phyloP scores from a whole-genome alignment of 805 yeast species.

The Starmerella tilneyi region DNA sequence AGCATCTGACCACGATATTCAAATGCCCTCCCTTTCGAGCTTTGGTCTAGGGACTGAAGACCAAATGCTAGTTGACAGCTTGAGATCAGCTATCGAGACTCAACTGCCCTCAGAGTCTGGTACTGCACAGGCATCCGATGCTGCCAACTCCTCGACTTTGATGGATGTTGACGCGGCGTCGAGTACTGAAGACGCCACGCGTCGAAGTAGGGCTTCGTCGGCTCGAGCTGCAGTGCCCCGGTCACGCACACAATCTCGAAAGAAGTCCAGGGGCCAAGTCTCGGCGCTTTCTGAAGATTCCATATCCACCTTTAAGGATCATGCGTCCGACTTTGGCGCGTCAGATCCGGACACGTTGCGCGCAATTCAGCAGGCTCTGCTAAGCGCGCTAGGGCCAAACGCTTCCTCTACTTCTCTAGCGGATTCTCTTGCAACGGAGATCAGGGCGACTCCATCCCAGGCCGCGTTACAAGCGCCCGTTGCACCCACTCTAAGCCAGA shows the following conservation, averaged over 20 bases:
- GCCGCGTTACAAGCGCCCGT: not conserved
- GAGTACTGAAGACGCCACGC: too few relatives aligned
- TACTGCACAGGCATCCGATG: not conserved
- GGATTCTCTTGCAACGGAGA: slow-evolving; percentile 10
- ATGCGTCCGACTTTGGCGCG: slow-evolving; percentile 16
- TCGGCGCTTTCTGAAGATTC: not conserved
- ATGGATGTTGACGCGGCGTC: too few relatives aligned
- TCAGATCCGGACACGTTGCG: slow-evolving; percentile 26
- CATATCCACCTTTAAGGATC: not conserved
- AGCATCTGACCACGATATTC: not conserved
- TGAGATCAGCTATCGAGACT: slow-evolving; percentile 11
- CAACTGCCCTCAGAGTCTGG: not conserved
- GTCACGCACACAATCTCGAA: slow-evolving; percentile 1
- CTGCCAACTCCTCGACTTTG: too few relatives aligned
- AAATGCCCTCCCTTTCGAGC: slow-evolving; percentile 1
- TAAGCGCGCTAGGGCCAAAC: slow-evolving; percentile 19
- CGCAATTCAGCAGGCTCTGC: slow-evolving; percentile 27
- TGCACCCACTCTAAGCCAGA: too few relatives aligned
- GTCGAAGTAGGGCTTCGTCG: not conserved
- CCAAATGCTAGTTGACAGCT: slow-evolving; percentile 15
- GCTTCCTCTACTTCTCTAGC: slow-evolving; percentile 17
- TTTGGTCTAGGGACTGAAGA: slow-evolving; percentile 14
- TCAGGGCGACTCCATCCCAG: not conserved
- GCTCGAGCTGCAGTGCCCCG: not conserved
- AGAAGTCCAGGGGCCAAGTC: not conserved